Percentiles rank a stretch among this genome's conserved stretches.
Conservation (phyloP, 1,139 yeast genomes). For the Pneumocystis jirovecii region DNA sequence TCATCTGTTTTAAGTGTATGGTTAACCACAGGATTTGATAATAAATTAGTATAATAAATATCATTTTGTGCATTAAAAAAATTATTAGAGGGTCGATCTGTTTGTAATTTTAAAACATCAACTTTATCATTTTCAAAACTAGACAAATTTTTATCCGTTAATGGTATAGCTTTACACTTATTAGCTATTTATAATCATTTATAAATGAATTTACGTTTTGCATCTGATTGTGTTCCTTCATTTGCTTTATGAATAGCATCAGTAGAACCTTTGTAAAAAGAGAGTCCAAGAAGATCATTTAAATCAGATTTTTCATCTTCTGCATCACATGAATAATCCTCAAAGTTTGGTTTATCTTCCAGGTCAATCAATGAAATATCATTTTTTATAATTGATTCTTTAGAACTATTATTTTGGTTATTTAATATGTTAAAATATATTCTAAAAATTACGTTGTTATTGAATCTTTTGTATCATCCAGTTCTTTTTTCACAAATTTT, state of each 20-base stretch:
- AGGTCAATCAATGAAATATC: neutral
- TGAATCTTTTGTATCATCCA: neutral
- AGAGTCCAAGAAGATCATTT: neutral
- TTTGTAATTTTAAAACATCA: neutral
- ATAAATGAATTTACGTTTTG: neutral
- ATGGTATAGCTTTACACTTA: neutral
- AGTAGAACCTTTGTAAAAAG: neutral
- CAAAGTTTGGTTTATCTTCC: neutral
- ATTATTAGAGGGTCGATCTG: neutral
- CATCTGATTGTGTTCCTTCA: neutral
- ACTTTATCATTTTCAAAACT: neutral
- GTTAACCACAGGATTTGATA: neutral
- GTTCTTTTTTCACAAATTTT: neutral
- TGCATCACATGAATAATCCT: neutral
- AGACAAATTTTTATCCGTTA: neutral
- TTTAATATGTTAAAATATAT: neutral
- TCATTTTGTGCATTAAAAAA: neutral
- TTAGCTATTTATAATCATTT: neutral
- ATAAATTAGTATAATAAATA: neutral
- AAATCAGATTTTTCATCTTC: neutral
- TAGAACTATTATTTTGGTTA: neutral
- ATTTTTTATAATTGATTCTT: neutral
- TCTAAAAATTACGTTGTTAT: neutral
- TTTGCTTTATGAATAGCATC: neutral
- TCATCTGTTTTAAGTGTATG: neutral